Percentiles rank a stretch among this genome's conserved stretches.
Conservation (phyloP, 257 asterid species). For the Solanum infundibuliforme region DNA sequence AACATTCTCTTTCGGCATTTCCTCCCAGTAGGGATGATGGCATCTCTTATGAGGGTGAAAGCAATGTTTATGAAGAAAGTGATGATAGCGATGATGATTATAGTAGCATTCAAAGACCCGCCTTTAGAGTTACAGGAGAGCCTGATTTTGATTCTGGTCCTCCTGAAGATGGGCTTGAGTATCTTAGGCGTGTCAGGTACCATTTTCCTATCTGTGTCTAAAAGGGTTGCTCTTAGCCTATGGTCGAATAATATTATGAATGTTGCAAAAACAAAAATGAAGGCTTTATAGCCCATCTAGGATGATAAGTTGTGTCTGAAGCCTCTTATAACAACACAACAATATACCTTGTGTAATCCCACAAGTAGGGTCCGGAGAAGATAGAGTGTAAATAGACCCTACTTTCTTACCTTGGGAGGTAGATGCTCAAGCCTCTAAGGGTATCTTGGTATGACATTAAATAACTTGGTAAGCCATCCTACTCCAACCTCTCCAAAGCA, state of each 20-base stretch:
- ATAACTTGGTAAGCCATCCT: neutral
- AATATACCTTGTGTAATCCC: neutral
- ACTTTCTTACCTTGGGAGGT: neutral
- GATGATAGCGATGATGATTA: conserved; percentile 82
- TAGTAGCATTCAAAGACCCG: conserved; percentile 69
- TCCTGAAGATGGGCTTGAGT: conserved; percentile 91
- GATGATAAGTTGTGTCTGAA: neutral
- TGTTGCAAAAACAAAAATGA: neutral
- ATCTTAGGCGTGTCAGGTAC: conserved; percentile 80
- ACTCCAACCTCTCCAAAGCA: neutral
- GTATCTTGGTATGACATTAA: neutral
- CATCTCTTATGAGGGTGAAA: conserved; percentile 27
- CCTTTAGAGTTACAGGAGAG: conserved; percentile 68
- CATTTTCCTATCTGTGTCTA: conserved; percentile 6
- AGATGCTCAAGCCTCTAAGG: neutral
- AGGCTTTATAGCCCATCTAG: conserved; percentile 13
- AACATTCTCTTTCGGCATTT: conserved; percentile 21
- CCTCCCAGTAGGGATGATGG: conserved; percentile 24
- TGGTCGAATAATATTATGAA: neutral
- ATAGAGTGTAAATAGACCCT: neutral
- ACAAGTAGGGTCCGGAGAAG: neutral
- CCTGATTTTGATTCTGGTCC: conserved; percentile 96
- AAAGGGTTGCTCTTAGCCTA: neutral
- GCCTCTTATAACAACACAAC: neutral
- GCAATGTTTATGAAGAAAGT: conserved; percentile 41